These are phyloP conservation scores for Sordaria brevicollis DNA, from an alignment of 495 filamentous ascomycete genomes.

Conservation along the genomic window DNA sequence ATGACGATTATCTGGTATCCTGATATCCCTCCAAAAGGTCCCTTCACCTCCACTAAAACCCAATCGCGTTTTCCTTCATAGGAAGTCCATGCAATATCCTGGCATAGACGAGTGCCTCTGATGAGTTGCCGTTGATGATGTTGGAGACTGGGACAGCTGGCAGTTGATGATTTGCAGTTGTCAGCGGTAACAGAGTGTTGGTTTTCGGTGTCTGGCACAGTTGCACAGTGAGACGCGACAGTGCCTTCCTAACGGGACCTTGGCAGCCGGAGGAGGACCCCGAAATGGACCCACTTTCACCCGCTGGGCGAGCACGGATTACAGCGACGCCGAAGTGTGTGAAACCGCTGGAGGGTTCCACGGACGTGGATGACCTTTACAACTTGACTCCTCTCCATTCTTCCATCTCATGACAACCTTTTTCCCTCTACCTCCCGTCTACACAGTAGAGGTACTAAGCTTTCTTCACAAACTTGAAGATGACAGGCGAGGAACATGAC, in stretches of 20 bases:
- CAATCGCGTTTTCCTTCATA: background rate
- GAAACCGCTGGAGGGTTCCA: background rate
- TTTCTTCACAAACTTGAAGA: too few relatives aligned
- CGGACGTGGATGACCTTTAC: background rate
- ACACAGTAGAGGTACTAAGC: too few relatives aligned
- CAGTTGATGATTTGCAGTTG: background rate
- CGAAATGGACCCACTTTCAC: background rate
- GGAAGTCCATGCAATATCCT: background rate
- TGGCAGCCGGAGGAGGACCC: too few relatives aligned
- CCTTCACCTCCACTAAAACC: background rate
- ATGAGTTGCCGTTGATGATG: background rate
- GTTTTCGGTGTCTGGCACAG: background rate
- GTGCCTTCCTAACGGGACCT: background rate
- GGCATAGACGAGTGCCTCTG: background rate
- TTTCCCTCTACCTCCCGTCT: too few relatives aligned
- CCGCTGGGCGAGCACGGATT: background rate
- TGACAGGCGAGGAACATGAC: too few relatives aligned
- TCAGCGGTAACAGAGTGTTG: background rate
- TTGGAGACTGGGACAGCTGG: background rate
- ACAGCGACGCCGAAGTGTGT: background rate
- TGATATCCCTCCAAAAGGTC: background rate
- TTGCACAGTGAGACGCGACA: background rate
- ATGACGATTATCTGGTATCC: slow-evolving; percentile 3
- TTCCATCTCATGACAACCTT: background rate
- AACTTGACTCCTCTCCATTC: too few relatives aligned